Evolutionary conservation across 2,329 filamentous ascomycete genomes (phyloP), one percentile per base, ranked within the genome.

Genomic region (Gliomastix tumulicola): DNA sequence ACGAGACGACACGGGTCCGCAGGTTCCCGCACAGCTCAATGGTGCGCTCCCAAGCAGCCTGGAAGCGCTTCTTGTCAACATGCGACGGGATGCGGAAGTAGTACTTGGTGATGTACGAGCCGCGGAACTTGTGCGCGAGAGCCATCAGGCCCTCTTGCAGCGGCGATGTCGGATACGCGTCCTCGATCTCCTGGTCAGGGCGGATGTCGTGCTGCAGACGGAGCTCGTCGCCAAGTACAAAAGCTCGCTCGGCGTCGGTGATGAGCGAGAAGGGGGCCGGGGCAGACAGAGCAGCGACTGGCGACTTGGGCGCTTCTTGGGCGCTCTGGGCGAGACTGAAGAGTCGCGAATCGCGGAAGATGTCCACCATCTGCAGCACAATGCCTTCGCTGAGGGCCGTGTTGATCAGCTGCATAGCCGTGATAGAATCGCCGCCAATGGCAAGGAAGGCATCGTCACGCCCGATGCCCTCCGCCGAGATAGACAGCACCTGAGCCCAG

Each of bases 91-190:
- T 11, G 10, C 38, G 23, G 28, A 47, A 37, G 18, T 45, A 39
- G 25, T 39, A 44, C 9, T 44, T 38, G 3, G 42, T 32, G 7
- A 48, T 39, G 35, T 51, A 50, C 10, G 42, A 42, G 2, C 48
- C 47, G 0, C 41, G 40, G 4, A 22, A n/a, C 20, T 50, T 49
- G 28, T 43, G 46, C 3, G 59, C 50, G 3, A 61, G 44, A 1
- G 56, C 53, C 21, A 65, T 48, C 3, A 65, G 49, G 4, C 55
- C 57, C 40, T 58, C 57, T 34, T 65, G 61, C 6, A 63, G 45
- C 5, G 54, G 48, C 16, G 57, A 55, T 45, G 55, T 59, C 9
- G 60, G 62, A 34, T 59, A 65, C 3, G 56, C 41, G 38, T 65
- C 57, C 21, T 54, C 35, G 19, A 56, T 39, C n/a, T 38, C 13